Base-by-base conservation (phyloP, 345 rosid species). In the Reutealis trisperma region DNA sequence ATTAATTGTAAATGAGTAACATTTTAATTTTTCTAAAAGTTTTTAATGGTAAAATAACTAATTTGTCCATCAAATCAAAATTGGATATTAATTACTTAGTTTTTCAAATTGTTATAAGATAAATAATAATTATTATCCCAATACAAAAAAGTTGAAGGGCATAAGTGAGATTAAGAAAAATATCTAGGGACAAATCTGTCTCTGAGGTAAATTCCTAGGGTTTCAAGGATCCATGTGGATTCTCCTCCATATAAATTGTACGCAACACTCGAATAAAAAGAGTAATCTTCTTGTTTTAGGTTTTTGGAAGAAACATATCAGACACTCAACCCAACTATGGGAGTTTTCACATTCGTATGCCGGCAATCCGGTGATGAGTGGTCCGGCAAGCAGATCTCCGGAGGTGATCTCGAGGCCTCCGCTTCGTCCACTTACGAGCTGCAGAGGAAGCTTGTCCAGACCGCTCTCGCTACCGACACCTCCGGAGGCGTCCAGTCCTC, bases 401-500 rank as follows among this genome's bases (percentile, higher is more conserved):
- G 54, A 2, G 80, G 97, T 32, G 97, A 91, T 13, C 89, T 94
- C 8, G 97, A 93, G 81, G 90, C 85, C 4, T 88, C 86, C 0
- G 98, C 89, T n/a, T 63, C 88, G 22, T 86, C 88, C 63, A 78
- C 95, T 49, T 93, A 54, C 89, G 89, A 86, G 1, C 90, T 94
- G 65, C 88, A 86, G 81, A 85, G 98, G 72, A 89, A 93, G 81
- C 93, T 94, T 75, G 98, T 92, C 64, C 89, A 90, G 74, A 71
- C 90, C 11, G 93, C 90, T 76, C 79, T 79, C 83, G 72, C 93
- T 49, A 14, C 81, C 19, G 97, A 87, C 81, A 86, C 90, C 5
- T 88, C 95, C 34, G 96, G 96, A 1, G 91, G 92, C 16, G 93
- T 94, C 27, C 94, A 86, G 85, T 90, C 93, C 58, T 92, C 98